Percentiles rank a stretch among this genome's conserved stretches.
These are phyloP conservation scores for Boletus mariae DNA, from an alignment of 1,284 basidiomycete species.

Conservation along the genomic window DNA sequence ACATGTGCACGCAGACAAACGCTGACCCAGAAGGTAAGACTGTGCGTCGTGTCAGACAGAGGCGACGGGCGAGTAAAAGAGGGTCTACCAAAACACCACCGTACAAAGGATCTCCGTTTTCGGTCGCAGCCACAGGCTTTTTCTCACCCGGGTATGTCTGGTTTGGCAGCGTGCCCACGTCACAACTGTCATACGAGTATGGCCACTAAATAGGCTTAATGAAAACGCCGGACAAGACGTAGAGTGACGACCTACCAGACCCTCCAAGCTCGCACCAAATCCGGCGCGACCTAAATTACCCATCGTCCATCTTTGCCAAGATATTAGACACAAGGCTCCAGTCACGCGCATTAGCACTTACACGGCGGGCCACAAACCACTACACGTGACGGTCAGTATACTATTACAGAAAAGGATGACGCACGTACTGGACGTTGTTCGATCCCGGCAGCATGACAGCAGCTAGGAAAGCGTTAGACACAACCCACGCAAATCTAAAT, in stretches of 20 bases:
- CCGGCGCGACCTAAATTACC: constrained; percentile 78
- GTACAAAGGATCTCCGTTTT: constrained; percentile 42
- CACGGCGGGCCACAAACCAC: constrained; percentile 73
- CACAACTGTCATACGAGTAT: constrained; percentile 76
- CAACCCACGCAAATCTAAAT: constrained; percentile 25
- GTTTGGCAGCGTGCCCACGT: constrained; percentile 81
- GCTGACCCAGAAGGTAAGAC: constrained; percentile 80
- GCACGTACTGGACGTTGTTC: constrained; percentile 44
- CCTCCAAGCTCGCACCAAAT: constrained; percentile 68
- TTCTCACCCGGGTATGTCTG: constrained; percentile 60
- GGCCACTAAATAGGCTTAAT: constrained; percentile 42
- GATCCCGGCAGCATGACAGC: constrained; percentile 57
- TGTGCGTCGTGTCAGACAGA: constrained; percentile 20
- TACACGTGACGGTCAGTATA: constrained; percentile 9
- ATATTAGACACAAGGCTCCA: constrained; percentile 1
- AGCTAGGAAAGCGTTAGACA: constrained; percentile 36
- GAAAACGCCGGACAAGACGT: not conserved
- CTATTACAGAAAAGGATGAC: not conserved
- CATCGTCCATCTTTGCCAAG: constrained; percentile 61
- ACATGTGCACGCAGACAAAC: constrained; percentile 80
- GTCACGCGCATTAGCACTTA: constrained; percentile 29
- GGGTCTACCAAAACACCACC: constrained; percentile 38
- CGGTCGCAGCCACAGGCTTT: constrained; percentile 45
- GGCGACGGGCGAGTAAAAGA: constrained; percentile 1
- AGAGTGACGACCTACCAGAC: constrained; percentile 36